These are phyloP conservation scores for Xeromyces bisporus DNA, from an alignment of 495 filamentous ascomycete genomes.

Conservation along the genomic window DNA sequence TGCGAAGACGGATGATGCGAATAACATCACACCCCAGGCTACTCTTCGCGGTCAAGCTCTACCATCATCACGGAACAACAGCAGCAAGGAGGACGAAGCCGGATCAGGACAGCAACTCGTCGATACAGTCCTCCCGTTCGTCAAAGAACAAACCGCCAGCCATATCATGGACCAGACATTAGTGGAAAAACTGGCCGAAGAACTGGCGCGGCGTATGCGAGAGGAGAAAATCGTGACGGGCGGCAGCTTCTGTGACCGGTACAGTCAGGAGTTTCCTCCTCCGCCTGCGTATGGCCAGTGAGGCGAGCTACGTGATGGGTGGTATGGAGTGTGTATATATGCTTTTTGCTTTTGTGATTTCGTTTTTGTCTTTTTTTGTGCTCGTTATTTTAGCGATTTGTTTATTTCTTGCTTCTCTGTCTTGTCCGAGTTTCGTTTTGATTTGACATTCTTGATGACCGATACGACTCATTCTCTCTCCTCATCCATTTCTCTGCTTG, in stretches of 20 bases:
- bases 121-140: conserved; percentile 23
- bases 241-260: conserved; percentile 24
- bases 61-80: too few relatives aligned
- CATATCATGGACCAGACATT: conserved; percentile 69
- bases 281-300: conserved; percentile 31
- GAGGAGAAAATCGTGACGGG: conserved; percentile 41
- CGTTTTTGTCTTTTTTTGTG: conserved; percentile 2
- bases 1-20: conserved; percentile 11
- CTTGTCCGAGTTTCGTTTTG: too few relatives aligned
- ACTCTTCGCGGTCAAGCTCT: conserved; percentile 8
- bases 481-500: too few relatives aligned
- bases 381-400: not conserved
- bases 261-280: conserved; percentile 22
- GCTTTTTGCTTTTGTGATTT: conserved; percentile 1
- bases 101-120: conserved; percentile 15
- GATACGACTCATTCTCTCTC: too few relatives aligned
- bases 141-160: conserved; percentile 16
- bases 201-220: conserved; percentile 72
- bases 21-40: conserved; percentile 23
- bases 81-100: conserved; percentile 16
- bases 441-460: too few relatives aligned
- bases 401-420: conserved; percentile 5
- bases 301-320: too few relatives aligned
- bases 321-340: too few relatives aligned
- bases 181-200: conserved; percentile 78